phyloP scores from a whole-genome alignment of 441 rosid species.

The Aquilaria agallochum region DNA sequence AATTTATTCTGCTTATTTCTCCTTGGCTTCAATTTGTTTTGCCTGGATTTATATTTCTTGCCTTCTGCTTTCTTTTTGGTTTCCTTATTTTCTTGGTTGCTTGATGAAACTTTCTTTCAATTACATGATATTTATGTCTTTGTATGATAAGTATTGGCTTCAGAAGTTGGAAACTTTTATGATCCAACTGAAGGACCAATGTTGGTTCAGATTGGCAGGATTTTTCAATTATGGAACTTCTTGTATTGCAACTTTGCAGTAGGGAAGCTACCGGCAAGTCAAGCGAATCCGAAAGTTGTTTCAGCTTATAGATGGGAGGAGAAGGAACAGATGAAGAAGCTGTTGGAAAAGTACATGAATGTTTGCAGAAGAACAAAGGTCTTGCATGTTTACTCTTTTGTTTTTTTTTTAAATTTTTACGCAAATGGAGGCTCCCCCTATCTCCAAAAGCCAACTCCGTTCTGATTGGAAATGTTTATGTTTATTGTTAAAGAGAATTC shows the following conservation, averaged over 20 bases:
- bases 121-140: background rate
- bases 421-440: too few relatives aligned
- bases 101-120: background rate
- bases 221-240: too few relatives aligned
- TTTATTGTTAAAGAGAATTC: too few relatives aligned
- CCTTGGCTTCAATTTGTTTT: conserved; percentile 1
- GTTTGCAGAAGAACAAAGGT: conserved; percentile 44
- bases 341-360: conserved; percentile 35
- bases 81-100: background rate
- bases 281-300: conserved; percentile 46
- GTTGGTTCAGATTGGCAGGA: too few relatives aligned
- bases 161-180: too few relatives aligned
- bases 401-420: too few relatives aligned
- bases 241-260: conserved; percentile 30
- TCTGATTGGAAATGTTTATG: too few relatives aligned
- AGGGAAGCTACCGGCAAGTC: conserved; percentile 67
- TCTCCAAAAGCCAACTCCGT: too few relatives aligned
- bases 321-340: conserved; percentile 36
- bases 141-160: too few relatives aligned
- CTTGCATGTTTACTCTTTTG: background rate
- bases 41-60: background rate
- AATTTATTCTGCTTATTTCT: background rate
- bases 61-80: background rate
- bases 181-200: too few relatives aligned
- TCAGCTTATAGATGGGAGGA: conserved; percentile 50